Conservation (phyloP, 2,329 filamentous ascomycete genomes). For the Cryphonectria naterciae region DNA sequence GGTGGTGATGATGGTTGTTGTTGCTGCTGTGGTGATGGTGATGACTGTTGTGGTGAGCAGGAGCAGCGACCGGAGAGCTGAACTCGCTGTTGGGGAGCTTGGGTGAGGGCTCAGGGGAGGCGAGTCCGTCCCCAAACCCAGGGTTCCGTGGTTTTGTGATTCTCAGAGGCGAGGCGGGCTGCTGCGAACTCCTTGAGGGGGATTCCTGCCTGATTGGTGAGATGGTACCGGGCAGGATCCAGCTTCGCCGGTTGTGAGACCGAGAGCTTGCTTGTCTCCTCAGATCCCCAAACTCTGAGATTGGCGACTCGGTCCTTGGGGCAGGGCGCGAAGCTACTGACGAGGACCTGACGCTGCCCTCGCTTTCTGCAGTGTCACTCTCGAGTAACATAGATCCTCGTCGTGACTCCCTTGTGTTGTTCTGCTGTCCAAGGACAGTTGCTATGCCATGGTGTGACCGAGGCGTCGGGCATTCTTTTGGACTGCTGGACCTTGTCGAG, state of each 20-base stretch:
- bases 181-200: conserved; percentile 69
- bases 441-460: conserved; percentile 73
- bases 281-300: conserved; percentile 80
- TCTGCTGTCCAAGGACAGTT: conserved; percentile 59
- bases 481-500: conserved; percentile 87
- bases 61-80: conserved; percentile 69
- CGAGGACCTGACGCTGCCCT: conserved; percentile 82
- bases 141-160: conserved; percentile 78
- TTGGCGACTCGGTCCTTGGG: conserved; percentile 83
- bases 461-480: conserved; percentile 87
- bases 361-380: conserved; percentile 83
- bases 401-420: conserved; percentile 65
- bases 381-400: conserved; percentile 80
- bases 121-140: conserved; percentile 65
- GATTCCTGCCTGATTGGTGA: conserved; percentile 88
- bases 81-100: conserved; percentile 84
- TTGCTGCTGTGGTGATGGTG: conserved; percentile 49
- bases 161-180: conserved; percentile 83
- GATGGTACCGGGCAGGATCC: conserved; percentile 77
- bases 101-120: conserved; percentile 88
- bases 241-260: conserved; percentile 83
- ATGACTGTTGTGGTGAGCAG: conserved; percentile 43
- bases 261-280: conserved; percentile 76
- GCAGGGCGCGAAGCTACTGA: conserved; percentile 71
- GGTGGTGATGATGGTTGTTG: conserved; percentile 29